Evolutionary conservation across 2,329 filamentous ascomycete genomes (phyloP), one percentile per base, ranked within the genome.

Genomic region (Aspergillus versicolor): DNA sequence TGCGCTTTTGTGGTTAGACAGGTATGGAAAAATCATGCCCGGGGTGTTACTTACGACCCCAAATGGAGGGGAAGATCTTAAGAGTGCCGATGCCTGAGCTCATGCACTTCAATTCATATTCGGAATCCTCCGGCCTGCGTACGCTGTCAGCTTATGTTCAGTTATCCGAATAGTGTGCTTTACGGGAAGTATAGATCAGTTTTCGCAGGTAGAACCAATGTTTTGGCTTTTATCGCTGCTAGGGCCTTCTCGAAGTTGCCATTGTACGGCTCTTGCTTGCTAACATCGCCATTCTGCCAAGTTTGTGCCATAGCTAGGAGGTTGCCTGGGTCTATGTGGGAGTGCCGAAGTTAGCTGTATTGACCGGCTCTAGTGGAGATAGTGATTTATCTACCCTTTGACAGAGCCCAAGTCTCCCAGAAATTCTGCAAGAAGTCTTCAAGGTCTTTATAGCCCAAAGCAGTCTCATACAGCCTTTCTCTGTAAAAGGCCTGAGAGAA

Each of bases 181-280:
- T 68, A 85, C 79, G 90, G 88, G 63, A 94, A 93, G 68, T 93
- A 93, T 4, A 93, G 78, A 68, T 93, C 90, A 0, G 88, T 92
- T 68, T 89, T 85, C 21, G 79, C 75, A 0, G 90, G 90, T 13
- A 92, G 71, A 3, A 93, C 87, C 42, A 93, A 73, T 0, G 84
- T 86, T 65, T 86, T 90, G 1, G 89, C 87, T 69, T 88, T 89
- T 71, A 93, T 91, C 3, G 78, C 81, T 46, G 79, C 77, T 83
- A 93, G 81, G 0, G 88, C 85, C 52, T 81, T 80, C 57, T 82
- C 80, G 61, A 91, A 88, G 60, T 89, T 75, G 1, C 84, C 86
- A 57, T 87, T 81, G 61, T 89, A 92, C 3, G 84, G 86, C 54
- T 85, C 80, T 66, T 91, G 88, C 5, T 82, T 74, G 4, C 88